phyloP scores from a whole-genome alignment of 169 alveolate genomes.

The Eimeria zaria region DNA sequence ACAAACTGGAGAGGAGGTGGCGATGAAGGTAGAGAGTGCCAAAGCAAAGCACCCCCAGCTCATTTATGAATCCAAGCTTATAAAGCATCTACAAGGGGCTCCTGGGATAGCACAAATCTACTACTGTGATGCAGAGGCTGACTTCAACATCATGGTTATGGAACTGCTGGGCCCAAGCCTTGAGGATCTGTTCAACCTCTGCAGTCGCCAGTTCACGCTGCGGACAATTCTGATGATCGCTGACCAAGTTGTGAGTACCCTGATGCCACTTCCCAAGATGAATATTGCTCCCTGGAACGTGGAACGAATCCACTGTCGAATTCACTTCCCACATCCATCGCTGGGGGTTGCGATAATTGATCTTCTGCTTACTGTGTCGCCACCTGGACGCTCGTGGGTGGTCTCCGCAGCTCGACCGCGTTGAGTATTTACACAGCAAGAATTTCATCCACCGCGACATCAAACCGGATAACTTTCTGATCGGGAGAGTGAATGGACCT shows the following conservation, averaged over 20 bases:
- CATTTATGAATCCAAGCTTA: slow-evolving; percentile 87
- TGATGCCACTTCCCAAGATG: neutral
- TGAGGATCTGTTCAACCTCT: slow-evolving; percentile 93
- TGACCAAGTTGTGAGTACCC: slow-evolving; percentile 96
- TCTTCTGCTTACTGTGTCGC: neutral
- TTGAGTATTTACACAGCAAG: slow-evolving; percentile 96
- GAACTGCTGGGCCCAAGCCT: slow-evolving; percentile 92
- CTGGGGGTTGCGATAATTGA: neutral
- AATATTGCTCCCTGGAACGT: neutral
- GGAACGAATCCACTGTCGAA: neutral
- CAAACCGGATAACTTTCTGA: slow-evolving; percentile 90
- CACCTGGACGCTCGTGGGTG: slow-evolving; percentile 9
- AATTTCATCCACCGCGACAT: slow-evolving; percentile 98
- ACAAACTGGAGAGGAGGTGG: slow-evolving; percentile 89
- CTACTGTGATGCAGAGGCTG: slow-evolving; percentile 87
- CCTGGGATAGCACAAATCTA: slow-evolving; percentile 83
- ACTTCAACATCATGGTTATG: slow-evolving; percentile 91
- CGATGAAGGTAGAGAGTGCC: slow-evolving; percentile 86
- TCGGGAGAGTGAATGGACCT: slow-evolving; percentile 91
- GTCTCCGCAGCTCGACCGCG: slow-evolving; percentile 92
- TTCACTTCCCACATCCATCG: neutral
- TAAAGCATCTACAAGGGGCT: slow-evolving; percentile 86
- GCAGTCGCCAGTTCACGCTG: slow-evolving; percentile 97
- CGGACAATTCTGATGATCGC: slow-evolving; percentile 98
- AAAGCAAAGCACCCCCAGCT: slow-evolving; percentile 91